Conservation (phyloP, 1,139 yeast genomes). For the Blastobotrys malaysiensis region DNA sequence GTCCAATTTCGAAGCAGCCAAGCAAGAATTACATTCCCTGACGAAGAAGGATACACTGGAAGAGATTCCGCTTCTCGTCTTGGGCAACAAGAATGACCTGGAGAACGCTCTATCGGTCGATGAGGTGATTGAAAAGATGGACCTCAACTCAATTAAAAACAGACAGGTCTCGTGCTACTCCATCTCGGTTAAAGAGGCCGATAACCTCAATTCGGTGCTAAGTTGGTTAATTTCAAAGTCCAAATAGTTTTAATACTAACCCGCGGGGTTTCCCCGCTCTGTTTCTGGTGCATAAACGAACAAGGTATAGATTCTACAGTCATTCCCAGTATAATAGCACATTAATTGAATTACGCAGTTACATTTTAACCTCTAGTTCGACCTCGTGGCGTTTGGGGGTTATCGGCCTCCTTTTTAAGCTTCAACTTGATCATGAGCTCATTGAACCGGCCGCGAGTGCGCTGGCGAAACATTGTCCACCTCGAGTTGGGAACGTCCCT, state of each 20-base stretch:
- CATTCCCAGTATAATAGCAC: no score
- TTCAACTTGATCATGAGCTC: background rate
- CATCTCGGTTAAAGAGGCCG: slow-evolving; percentile 36
- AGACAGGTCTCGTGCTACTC: slow-evolving; percentile 37
- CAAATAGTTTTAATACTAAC: slow-evolving; percentile 12
- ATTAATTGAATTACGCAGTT: background rate
- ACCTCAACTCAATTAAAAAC: slow-evolving; percentile 30
- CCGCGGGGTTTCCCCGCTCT: background rate
- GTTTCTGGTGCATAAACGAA: background rate
- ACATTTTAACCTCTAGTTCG: background rate
- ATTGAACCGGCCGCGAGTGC: background rate
- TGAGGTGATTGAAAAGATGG: slow-evolving; percentile 31
- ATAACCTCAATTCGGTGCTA: slow-evolving; percentile 34
- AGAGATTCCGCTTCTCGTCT: slow-evolving; percentile 35
- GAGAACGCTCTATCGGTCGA: slow-evolving; percentile 33
- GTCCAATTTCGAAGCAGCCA: slow-evolving; percentile 29
- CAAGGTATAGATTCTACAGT: no score
- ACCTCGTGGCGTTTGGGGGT: background rate
- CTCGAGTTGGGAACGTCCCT: background rate
- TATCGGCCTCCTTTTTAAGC: background rate
- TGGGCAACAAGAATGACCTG: slow-evolving; percentile 38
- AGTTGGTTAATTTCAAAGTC: slow-evolving; percentile 33
- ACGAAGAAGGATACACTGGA: slow-evolving; percentile 30
- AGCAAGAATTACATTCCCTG: slow-evolving; percentile 32
- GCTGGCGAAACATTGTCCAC: background rate